Percentiles rank a stretch among this genome's conserved stretches.
Evolutionary conservation across 768 basidiomycete species (phyloP).

Genomic region (Brasilioporus rufonigricans): DNA sequence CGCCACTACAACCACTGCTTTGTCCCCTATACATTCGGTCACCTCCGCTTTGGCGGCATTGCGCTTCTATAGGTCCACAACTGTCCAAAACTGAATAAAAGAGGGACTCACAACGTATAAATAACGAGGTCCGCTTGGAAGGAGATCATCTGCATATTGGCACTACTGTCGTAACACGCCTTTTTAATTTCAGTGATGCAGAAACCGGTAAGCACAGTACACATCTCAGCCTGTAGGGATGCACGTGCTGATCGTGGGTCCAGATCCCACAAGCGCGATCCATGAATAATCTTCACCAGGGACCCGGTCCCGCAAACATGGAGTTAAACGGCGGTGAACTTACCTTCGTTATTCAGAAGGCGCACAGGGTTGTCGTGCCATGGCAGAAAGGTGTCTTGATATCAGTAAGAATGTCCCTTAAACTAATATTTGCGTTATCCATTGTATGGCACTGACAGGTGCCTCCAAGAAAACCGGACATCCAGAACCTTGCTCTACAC

Average conservation of each 20-base stretch:
- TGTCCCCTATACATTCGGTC: slow-evolving; percentile 15
- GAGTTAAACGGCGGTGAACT: slow-evolving; percentile 7
- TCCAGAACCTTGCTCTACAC: slow-evolving; percentile 14
- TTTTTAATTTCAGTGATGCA: slow-evolving; percentile 26
- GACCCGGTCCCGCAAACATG: background rate
- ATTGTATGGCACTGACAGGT: slow-evolving; percentile 24
- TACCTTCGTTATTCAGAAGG: slow-evolving; percentile 25
- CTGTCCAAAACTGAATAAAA: slow-evolving; percentile 8
- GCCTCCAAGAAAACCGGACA: slow-evolving; percentile 18
- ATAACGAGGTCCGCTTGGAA: slow-evolving; percentile 9
- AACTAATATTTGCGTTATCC: slow-evolving; percentile 1
- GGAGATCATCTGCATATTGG: slow-evolving; percentile 12
- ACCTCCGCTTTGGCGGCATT: slow-evolving; percentile 21
- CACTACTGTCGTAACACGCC: slow-evolving; percentile 21
- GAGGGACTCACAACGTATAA: slow-evolving; percentile 10
- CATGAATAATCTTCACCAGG: slow-evolving; percentile 13
- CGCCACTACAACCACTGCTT: slow-evolving; percentile 25
- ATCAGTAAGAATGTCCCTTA: slow-evolving; percentile 11
- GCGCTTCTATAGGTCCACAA: background rate
- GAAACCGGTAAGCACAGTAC: slow-evolving; percentile 14
- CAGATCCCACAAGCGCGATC: slow-evolving; percentile 17
- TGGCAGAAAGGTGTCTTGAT: slow-evolving; percentile 23
- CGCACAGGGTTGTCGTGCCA: slow-evolving; percentile 17
- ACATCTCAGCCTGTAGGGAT: slow-evolving; percentile 16
- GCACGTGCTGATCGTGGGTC: slow-evolving; percentile 25